Base-by-base conservation (phyloP, 2,329 filamentous ascomycete genomes). In the Simplicillium aogashimaense region DNA sequence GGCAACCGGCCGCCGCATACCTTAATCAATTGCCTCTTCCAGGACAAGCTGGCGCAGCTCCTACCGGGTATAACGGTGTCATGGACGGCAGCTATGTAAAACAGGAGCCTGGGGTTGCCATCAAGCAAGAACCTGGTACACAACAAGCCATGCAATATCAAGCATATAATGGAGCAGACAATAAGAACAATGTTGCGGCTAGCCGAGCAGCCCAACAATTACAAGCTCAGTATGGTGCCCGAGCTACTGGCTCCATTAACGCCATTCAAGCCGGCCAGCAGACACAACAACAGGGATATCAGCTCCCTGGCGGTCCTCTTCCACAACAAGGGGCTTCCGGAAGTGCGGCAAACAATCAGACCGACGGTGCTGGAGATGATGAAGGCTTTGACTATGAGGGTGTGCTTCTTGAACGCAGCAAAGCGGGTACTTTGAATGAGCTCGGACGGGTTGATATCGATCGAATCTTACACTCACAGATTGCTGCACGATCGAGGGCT, bases 281-380 rank as follows among this genome's bases (percentile, higher is more conserved):
- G 29, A 55, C 56, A 39, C 49, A 58, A 28, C 59, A 62, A 35
- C 57, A 62, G 40, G 52, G 47, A 18, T 53, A 60, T 33, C 57
- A 54, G 43, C 57, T 63, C 29, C 46, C 54, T 36, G 58, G 59
- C 43, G 55, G 57, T 38, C 59, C 51, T 36, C 43, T 43, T 10
- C 16, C 14, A 13, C 35, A 17, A 10, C 7, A 20, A 53, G 34
- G 53, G 52, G 43, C 51, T 48, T 44, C 46, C 47, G 28, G 43
- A 44, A 44, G 39, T 48, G 43, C 36, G 41, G 43, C 37, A 9
- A 73, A 67, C 55, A 65, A 56, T 46, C 70, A 95, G 58, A 82
- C 82, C 12, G 90, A 97, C 55, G 90, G 89, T 38, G 66, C 83
- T 28, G 68, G 61, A 36, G 82, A 80, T 46, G 71, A 15, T 5